These are phyloP conservation scores for Solanum arcanum DNA, from an alignment of 257 asterid species.

Conservation along the genomic window DNA sequence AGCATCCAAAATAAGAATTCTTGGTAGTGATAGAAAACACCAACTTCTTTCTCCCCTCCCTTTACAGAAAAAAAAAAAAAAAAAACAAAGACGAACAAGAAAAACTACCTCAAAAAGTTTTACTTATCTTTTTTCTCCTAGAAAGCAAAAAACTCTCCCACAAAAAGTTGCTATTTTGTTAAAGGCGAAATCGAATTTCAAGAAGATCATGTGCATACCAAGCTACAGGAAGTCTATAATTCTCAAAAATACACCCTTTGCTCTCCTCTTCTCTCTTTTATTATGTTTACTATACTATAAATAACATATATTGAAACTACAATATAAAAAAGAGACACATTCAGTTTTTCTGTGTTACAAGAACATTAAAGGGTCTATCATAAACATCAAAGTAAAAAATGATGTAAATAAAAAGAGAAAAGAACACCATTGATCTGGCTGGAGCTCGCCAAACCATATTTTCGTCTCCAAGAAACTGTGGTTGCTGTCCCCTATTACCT, in stretches of 20 bases:
- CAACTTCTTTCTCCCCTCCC: background rate
- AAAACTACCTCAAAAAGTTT: background rate
- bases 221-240: background rate
- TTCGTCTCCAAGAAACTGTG: constrained; percentile 80
- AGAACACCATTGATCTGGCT: constrained; percentile 48
- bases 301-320: background rate
- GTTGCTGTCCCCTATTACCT: constrained; percentile 32
- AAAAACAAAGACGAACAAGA: background rate
- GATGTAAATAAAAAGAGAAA: background rate
- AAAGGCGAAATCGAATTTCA: background rate
- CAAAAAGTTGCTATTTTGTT: background rate
- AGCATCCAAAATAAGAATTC: background rate
- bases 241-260: background rate
- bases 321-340: background rate
- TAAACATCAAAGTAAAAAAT: background rate
- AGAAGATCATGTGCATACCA: background rate
- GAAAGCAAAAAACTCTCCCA: background rate
- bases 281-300: background rate
- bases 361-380: background rate
- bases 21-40: background rate
- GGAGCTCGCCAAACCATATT: constrained; percentile 81
- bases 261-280: background rate
- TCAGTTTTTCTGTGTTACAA: background rate
- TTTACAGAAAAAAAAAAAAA: background rate
- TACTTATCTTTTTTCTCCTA: background rate